Conservation (phyloP, 2,329 filamentous ascomycete species). For the Hortaea werneckii region DNA sequence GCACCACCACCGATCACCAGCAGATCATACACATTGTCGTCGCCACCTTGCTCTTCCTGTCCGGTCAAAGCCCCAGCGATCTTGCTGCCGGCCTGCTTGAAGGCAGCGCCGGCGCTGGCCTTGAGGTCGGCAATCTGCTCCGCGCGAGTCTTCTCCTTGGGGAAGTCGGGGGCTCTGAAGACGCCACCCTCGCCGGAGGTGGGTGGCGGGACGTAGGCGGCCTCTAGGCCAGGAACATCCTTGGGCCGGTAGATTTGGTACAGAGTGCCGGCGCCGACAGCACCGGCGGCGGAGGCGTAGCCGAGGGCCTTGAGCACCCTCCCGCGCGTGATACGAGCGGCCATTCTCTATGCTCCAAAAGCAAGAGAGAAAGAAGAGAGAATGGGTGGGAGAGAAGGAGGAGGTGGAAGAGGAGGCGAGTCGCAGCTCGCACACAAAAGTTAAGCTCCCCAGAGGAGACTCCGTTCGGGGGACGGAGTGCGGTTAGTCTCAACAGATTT, state of each 20-base stretch:
- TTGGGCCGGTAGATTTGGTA: conserved; percentile 59
- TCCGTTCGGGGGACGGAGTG: background rate
- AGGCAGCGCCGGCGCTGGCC: conserved; percentile 36
- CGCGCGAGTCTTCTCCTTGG: conserved; percentile 49
- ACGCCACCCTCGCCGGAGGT: conserved; percentile 58
- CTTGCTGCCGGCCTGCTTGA: conserved; percentile 36
- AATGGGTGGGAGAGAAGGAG: background rate
- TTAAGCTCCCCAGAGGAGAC: background rate
- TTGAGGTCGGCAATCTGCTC: conserved; percentile 56
- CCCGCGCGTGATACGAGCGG: conserved; percentile 15
- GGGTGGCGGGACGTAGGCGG: conserved; percentile 59
- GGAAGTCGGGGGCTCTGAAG: conserved; percentile 57
- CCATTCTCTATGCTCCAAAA: conserved; percentile 10
- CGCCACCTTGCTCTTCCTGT: conserved; percentile 17
- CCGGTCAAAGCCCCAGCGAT: conserved; percentile 27
- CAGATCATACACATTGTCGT: conserved; percentile 57
- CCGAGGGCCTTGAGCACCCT: conserved; percentile 48
- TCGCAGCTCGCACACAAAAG: background rate
- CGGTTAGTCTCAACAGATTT: background rate
- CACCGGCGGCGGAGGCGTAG: conserved; percentile 47
- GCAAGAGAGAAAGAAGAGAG: background rate
- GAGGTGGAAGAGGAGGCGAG: background rate
- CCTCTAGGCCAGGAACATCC: conserved; percentile 60
- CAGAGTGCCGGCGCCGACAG: conserved; percentile 45
- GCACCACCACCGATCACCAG: conserved; percentile 71